Conservation (phyloP, 768 basidiomycete genomes). For the Mrakia blollopis region DNA sequence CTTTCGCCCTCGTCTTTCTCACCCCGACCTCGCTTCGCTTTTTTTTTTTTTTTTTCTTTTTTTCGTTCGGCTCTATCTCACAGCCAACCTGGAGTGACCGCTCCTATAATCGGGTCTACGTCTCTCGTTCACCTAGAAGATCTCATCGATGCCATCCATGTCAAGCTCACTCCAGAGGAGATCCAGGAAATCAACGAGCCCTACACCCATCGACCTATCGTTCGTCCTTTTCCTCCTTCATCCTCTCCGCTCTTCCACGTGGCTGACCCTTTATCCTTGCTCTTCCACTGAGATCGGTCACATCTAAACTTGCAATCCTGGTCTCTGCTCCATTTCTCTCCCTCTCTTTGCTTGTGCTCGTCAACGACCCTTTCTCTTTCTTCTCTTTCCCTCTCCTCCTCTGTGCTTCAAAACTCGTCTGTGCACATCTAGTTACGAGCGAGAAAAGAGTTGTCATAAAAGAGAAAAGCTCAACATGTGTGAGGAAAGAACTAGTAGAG, state of each 20-base stretch:
- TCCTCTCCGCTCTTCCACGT: too few relatives aligned
- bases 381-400: too few relatives aligned
- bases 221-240: not conserved
- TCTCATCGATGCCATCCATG: slow-evolving; percentile 48
- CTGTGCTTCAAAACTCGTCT: too few relatives aligned
- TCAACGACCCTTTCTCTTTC: too few relatives aligned
- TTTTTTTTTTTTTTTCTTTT: slow-evolving; percentile 40
- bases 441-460: slow-evolving; percentile 36
- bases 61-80: too few relatives aligned
- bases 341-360: too few relatives aligned
- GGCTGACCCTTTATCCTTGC: too few relatives aligned
- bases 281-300: too few relatives aligned
- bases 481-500: not conserved
- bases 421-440: too few relatives aligned
- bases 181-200: slow-evolving; percentile 55
- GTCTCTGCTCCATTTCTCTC: too few relatives aligned
- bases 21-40: slow-evolving; percentile 49
- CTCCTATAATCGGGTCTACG: slow-evolving; percentile 59
- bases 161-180: slow-evolving; percentile 57
- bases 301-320: too few relatives aligned
- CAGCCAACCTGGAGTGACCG: slow-evolving; percentile 49
- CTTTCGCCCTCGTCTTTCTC: slow-evolving; percentile 37
- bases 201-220: slow-evolving; percentile 51
- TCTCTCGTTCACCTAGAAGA: slow-evolving; percentile 55
- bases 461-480: not conserved